Evolutionary conservation across 805 yeast species (phyloP).

Genomic region (Danielia oregonensis): DNA sequence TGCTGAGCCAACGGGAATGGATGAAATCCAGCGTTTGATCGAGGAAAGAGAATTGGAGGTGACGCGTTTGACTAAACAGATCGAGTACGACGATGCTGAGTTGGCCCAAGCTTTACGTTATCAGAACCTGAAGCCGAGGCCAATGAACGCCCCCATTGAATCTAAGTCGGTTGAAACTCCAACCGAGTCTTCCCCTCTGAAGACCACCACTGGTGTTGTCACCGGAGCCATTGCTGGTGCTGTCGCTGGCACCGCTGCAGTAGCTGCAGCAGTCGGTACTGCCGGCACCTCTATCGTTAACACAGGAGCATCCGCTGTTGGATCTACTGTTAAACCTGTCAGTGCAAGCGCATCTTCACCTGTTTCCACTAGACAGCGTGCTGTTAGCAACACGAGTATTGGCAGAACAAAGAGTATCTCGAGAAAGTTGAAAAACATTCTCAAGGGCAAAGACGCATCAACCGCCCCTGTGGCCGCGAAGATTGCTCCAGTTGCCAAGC

Average conservation of each 20-base stretch:
- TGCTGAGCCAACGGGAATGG: constrained; percentile 15
- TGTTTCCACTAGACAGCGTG: constrained; percentile 14
- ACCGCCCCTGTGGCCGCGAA: constrained; percentile 3
- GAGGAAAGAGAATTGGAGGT: constrained; percentile 33
- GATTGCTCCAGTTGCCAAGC: constrained; percentile 3
- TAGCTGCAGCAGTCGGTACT: constrained; percentile 28
- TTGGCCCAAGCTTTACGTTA: constrained; percentile 12
- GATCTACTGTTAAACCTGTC: not conserved
- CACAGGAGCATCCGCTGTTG: constrained; percentile 15
- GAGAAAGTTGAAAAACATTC: constrained; percentile 16
- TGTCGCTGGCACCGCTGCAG: constrained; percentile 23
- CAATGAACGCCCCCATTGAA: constrained; percentile 1
- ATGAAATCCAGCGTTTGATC: constrained; percentile 26
- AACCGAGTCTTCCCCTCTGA: not conserved
- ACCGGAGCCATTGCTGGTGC: constrained; percentile 14
- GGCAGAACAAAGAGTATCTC: constrained; percentile 16
- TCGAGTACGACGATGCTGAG: constrained; percentile 30
- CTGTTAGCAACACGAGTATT: not conserved
- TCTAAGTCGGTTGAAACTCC: not conserved
- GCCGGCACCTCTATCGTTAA: constrained; percentile 13
- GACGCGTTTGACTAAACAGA: constrained; percentile 27
- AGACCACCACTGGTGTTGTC: constrained; percentile 15
- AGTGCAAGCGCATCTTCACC: not conserved
- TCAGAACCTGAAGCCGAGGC: constrained; percentile 2
- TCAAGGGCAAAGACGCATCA: constrained; percentile 9